phyloP scores from a whole-genome alignment of 805 yeast genomes.

The Saturnispora dispora region DNA sequence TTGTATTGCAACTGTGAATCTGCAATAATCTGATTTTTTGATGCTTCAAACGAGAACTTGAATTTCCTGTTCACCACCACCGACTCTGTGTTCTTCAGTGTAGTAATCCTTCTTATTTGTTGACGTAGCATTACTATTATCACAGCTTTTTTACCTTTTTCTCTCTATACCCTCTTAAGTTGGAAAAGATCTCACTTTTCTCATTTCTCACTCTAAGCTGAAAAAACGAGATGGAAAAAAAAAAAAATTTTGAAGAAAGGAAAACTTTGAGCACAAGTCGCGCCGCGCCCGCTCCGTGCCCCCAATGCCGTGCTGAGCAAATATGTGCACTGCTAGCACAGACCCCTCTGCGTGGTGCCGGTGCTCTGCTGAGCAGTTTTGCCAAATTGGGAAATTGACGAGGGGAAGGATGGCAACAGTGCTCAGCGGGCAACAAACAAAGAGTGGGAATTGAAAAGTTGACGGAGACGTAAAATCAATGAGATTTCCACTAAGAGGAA shows the following conservation, averaged over 20 bases:
- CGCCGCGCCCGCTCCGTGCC: neutral
- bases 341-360: too few species aligned
- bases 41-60: constrained; percentile 24
- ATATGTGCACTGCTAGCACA: too few species aligned
- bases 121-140: constrained; percentile 9
- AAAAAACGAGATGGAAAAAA: neutral
- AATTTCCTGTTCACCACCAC: constrained; percentile 11
- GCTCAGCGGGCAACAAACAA: too few species aligned
- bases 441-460: too few species aligned
- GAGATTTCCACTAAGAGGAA: too few species aligned
- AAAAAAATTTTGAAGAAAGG: too few species aligned
- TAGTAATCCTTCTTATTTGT: constrained; percentile 7
- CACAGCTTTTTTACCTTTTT: neutral
- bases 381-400: too few species aligned
- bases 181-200: neutral
- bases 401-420: too few species aligned
- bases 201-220: neutral
- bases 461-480: too few species aligned
- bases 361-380: too few species aligned
- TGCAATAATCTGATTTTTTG: constrained; percentile 16
- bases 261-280: neutral
- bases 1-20: constrained; percentile 12
- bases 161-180: neutral
- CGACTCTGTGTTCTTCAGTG: constrained; percentile 3
- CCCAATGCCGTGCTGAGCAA: too few species aligned